Base-by-base conservation (phyloP, 2,329 filamentous ascomycete genomes). In the Thelonectria blattea region DNA sequence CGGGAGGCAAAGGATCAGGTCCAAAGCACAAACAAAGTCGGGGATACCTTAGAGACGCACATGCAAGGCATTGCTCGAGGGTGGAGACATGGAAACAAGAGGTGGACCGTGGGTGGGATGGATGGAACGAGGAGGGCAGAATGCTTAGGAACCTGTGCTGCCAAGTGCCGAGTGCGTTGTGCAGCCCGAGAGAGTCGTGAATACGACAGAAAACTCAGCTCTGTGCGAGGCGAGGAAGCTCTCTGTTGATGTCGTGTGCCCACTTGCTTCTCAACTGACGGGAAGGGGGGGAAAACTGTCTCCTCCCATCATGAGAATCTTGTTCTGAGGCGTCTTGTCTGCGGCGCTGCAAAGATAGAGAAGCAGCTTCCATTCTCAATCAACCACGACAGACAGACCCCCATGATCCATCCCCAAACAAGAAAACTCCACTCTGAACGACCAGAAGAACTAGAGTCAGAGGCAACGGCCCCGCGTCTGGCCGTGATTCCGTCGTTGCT, bases 61-160 rank as follows among this genome's bases (percentile, higher is more conserved):
- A 60, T 60, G 52, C 57, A 60, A 42, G 53, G 47, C 46, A 60
- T 30, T 30, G 57, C 45, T 49, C 49, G 43, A 48, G 34, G 55
- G 50, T 52, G 49, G 49, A 49, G 49, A 47, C 46, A 30, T 45
- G 32, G 50, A 22, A 46, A 51, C 24, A 57, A 51, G 42, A 47
- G 18, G 52, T 47, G 42, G 9, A 42, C 9, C 51, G 18, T 45
- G 17, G 42, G 42, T 42, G 37, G 45, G 45, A 56, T 56, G 45
- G 43, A 34, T 22, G 27, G 27, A 30, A 30, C 5, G 27, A 30
- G 5, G 27, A 30, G 5, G 27, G 27, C 5, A 30, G 27, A 30
- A 30, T 30, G 27, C 27, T 7, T 9, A 30, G 8, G 27, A 30
- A 30, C 27, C 27, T 30, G 27, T 30, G 27, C 27, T 2, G 27